A percentile compares a stretch with the other conserved stretches of the same genome.
Evolutionary conservation across 2,329 filamentous ascomycete species (phyloP).

Genomic region (Lanzia echinophila): DNA sequence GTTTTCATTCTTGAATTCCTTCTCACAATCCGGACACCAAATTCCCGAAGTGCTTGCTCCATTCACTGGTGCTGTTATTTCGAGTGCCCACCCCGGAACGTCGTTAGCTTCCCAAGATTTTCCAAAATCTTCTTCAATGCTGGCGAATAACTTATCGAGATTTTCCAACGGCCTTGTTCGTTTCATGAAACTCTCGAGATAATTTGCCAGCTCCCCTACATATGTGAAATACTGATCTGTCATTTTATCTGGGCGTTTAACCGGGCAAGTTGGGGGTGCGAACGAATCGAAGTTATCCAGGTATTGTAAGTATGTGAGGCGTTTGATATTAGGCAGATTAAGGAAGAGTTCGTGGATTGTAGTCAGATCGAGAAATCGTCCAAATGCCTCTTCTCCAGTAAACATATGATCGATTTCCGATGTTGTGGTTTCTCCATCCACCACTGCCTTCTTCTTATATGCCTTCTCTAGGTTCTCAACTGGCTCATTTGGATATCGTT

Average conservation of each 20-base stretch:
- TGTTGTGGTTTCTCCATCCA: slow-evolving; percentile 55
- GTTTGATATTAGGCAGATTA: slow-evolving; percentile 80
- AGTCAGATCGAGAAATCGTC: slow-evolving; percentile 86
- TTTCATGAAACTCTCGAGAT: slow-evolving; percentile 83
- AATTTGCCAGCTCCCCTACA: slow-evolving; percentile 69
- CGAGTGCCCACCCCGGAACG: slow-evolving; percentile 69
- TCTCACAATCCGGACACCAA: slow-evolving; percentile 89
- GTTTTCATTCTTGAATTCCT: slow-evolving; percentile 91
- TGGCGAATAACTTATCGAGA: slow-evolving; percentile 66
- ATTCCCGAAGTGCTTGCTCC: slow-evolving; percentile 52
- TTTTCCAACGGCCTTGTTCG: slow-evolving; percentile 82
- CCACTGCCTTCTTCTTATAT: slow-evolving; percentile 66
- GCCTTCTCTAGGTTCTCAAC: slow-evolving; percentile 92
- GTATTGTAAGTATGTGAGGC: slow-evolving; percentile 86
- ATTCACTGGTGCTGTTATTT: slow-evolving; percentile 31
- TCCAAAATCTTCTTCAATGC: slow-evolving; percentile 79
- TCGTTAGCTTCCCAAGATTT: slow-evolving; percentile 74
- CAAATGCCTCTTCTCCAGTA: slow-evolving; percentile 90
- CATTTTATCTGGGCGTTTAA: slow-evolving; percentile 78
- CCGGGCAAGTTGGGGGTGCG: slow-evolving; percentile 60
- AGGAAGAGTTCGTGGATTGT: slow-evolving; percentile 79
- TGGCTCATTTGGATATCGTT: slow-evolving; percentile 85
- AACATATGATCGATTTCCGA: slow-evolving; percentile 84
- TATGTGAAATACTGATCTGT: slow-evolving; percentile 92
- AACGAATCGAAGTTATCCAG: slow-evolving; percentile 89